Percentiles rank a stretch among this genome's conserved stretches.
These are phyloP conservation scores for Ceratocystis diversiconidia DNA, from an alignment of 2,329 filamentous ascomycete genomes.

Conservation along the genomic window DNA sequence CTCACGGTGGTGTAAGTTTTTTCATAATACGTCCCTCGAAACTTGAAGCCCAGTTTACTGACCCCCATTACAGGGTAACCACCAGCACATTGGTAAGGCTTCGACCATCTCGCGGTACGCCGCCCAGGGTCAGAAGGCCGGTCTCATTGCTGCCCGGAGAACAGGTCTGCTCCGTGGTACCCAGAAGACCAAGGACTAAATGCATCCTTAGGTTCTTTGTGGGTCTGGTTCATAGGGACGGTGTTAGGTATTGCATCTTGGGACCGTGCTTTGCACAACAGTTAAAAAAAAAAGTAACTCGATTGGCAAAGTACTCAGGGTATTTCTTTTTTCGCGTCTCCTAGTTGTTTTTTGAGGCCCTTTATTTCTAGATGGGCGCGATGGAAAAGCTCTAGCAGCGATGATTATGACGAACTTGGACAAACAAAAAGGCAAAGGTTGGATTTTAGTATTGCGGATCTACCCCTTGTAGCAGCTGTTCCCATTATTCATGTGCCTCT, in stretches of 20 bases:
- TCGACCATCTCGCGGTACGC: conserved; percentile 98
- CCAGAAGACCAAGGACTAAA: conserved; percentile 98
- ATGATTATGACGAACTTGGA: conserved; percentile 18
- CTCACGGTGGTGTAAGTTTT: conserved; percentile 69
- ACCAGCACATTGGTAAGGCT: conserved; percentile 99
- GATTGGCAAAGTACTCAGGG: conserved; percentile 28
- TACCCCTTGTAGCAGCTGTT: conserved; percentile 12
- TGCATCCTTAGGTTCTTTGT: conserved; percentile 20
- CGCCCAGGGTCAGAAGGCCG: conserved; percentile 96
- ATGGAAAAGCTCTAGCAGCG: conserved; percentile 17
- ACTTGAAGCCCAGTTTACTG: conserved; percentile 25
- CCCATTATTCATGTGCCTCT: conserved; percentile 11
- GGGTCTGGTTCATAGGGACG: conserved; percentile 33
- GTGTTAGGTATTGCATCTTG: conserved; percentile 51
- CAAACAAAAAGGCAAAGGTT: conserved; percentile 19
- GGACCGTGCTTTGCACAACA: conserved; percentile 34
- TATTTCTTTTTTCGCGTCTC: conserved; percentile 14
- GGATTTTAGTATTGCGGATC: conserved; percentile 17
- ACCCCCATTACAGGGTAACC: conserved; percentile 64
- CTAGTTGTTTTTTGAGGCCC: conserved; percentile 13
- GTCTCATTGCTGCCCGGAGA: conserved; percentile 99
- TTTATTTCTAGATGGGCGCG: conserved; percentile 15
- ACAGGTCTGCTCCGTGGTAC: conserved; percentile 99
- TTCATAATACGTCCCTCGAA: background rate
- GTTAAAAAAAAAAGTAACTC: conserved; percentile 31